A percentile compares a stretch with the other conserved stretches of the same genome.
phyloP scores from a whole-genome alignment of 2,329 filamentous ascomycete genomes.

The Xylariaceae sp. region DNA sequence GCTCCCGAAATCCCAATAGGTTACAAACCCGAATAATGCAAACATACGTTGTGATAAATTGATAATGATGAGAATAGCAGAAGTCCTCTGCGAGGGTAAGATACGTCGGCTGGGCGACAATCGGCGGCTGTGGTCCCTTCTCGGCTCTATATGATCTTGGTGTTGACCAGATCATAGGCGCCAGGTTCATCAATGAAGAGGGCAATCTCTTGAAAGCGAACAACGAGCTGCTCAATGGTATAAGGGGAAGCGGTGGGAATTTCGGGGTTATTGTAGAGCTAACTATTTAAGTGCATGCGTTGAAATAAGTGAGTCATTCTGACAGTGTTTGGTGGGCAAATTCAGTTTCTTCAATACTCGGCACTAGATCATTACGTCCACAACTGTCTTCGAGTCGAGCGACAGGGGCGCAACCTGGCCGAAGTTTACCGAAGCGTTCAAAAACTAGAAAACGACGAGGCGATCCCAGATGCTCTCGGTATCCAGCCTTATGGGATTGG shows the following conservation, averaged over 20 bases:
- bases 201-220: conserved; percentile 47
- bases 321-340: too few species aligned
- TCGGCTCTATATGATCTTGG: conserved; percentile 43
- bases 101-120: conserved; percentile 43
- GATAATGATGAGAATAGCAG: conserved; percentile 4
- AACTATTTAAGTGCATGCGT: conserved; percentile 47
- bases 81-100: conserved; percentile 39
- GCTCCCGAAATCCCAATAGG: too few species aligned
- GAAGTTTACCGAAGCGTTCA: not conserved
- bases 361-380: conserved; percentile 40
- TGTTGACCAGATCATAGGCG: conserved; percentile 45
- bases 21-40: too few species aligned
- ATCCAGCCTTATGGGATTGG: not conserved
- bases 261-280: conserved; percentile 50
- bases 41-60: not conserved
- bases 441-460: not conserved
- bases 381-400: conserved; percentile 42
- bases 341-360: too few species aligned
- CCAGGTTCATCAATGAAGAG: conserved; percentile 46
- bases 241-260: conserved; percentile 48
- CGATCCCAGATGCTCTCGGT: not conserved
- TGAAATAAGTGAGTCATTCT: conserved; percentile 36
- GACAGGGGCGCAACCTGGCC: conserved; percentile 34
- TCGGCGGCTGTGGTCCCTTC: conserved; percentile 45
- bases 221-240: conserved; percentile 44